A percentile compares a stretch with the other conserved stretches of the same genome.
phyloP scores from a whole-genome alignment of 495 filamentous ascomycete genomes.

The Penicillium silybi region DNA sequence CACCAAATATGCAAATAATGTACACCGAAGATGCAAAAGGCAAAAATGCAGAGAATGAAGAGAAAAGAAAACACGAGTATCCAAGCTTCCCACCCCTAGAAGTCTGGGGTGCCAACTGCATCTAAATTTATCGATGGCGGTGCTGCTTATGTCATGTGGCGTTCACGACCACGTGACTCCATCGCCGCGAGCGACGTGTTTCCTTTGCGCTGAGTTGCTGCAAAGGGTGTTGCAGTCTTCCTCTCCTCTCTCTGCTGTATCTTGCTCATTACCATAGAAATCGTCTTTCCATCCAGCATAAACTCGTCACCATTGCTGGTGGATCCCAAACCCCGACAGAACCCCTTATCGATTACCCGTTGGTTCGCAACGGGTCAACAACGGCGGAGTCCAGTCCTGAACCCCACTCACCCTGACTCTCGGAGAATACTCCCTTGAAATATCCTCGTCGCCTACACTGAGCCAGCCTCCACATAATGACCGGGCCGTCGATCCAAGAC shows the following conservation, averaged over 20 bases:
- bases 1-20: background rate
- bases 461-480: slow-evolving; percentile 35
- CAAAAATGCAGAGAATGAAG: background rate
- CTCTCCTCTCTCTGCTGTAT: slow-evolving; percentile 5
- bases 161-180: background rate
- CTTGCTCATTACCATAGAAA: slow-evolving; percentile 14
- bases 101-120: slow-evolving; percentile 6
- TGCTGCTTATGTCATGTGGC: slow-evolving; percentile 20
- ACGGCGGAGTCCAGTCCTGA: slow-evolving; percentile 2
- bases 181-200: slow-evolving; percentile 12
- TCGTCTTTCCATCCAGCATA: background rate
- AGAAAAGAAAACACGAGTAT: background rate
- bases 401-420: slow-evolving; percentile 1
- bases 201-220: slow-evolving; percentile 2
- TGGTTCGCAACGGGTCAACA: background rate
- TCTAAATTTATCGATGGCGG: slow-evolving; percentile 15
- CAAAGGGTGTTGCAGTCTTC: background rate
- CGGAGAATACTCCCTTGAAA: slow-evolving; percentile 1
- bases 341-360: background rate
- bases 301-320: background rate
- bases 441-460: background rate
- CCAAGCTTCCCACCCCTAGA: slow-evolving; percentile 9
- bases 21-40: background rate
- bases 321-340: background rate
- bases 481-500: slow-evolving; percentile 82